Evolutionary conservation across 1,284 basidiomycete genomes (phyloP).

Genomic region (Pholiota adiposa): DNA sequence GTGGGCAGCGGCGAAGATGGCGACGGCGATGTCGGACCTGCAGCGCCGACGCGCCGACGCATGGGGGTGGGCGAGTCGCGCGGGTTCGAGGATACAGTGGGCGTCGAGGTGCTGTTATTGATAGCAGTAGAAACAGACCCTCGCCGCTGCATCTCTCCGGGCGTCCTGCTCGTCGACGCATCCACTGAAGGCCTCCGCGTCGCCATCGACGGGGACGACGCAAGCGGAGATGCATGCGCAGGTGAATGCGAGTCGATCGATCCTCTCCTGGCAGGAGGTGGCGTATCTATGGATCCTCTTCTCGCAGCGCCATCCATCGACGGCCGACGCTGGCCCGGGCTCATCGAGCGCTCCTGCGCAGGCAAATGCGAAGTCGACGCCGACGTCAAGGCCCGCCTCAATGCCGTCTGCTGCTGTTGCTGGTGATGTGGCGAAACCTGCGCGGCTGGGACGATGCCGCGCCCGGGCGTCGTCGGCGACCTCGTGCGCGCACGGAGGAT

Average conservation of each 20-base stretch:
- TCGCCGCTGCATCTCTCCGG: neutral
- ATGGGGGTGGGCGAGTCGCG: conserved; percentile 11
- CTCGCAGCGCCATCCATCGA: neutral
- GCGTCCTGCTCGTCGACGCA: neutral
- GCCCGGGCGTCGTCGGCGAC: neutral
- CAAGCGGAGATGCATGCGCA: neutral
- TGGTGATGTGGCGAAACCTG: conserved; percentile 25
- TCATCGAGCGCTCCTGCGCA: conserved; percentile 7
- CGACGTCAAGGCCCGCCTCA: conserved; percentile 17
- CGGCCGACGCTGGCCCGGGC: conserved; percentile 11
- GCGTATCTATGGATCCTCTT: neutral
- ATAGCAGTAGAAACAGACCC: neutral
- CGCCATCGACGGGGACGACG: neutral
- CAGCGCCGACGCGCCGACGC: neutral
- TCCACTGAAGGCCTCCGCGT: neutral
- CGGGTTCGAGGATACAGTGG: conserved; percentile 5
- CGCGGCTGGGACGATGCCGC: neutral
- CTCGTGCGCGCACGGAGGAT: conserved; percentile 13
- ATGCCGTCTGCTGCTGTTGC: conserved; percentile 18
- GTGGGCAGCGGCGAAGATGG: neutral
- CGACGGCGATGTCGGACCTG: neutral
- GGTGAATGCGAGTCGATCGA: neutral
- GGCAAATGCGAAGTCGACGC: conserved; percentile 26
- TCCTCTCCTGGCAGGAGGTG: neutral
- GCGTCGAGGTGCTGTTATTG: neutral